Conservation (phyloP, 2,329 filamentous ascomycete genomes). For the Herpomyces periplanetae region DNA sequence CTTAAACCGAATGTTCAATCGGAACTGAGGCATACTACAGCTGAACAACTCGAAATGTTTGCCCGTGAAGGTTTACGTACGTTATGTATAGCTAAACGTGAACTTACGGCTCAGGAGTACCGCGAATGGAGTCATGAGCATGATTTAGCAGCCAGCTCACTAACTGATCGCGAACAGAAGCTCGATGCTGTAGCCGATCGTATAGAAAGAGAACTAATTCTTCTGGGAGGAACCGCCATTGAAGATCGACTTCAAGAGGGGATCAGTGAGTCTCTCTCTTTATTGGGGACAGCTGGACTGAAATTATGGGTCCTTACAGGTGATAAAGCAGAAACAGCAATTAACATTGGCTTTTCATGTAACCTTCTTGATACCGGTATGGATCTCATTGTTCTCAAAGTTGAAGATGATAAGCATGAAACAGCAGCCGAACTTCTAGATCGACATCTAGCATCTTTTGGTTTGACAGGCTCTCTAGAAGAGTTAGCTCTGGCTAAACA, state of each 20-base stretch:
- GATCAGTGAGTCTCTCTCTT: conserved; percentile 68
- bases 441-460: conserved; percentile 27
- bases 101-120: conserved; percentile 48
- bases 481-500: conserved; percentile 39
- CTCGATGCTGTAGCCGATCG: conserved; percentile 54
- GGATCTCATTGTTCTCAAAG: conserved; percentile 67
- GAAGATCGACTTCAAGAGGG: conserved; percentile 89
- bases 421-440: conserved; percentile 30
- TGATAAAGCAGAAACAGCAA: conserved; percentile 93
- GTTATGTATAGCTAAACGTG: conserved; percentile 55
- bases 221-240: conserved; percentile 78
- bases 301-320: conserved; percentile 95
- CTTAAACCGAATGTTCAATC: conserved; percentile 48
- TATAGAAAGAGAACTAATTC: conserved; percentile 56
- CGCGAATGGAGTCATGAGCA: conserved; percentile 47
- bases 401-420: conserved; percentile 27
- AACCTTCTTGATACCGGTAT: conserved; percentile 90
- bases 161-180: conserved; percentile 64
- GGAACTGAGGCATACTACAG: conserved; percentile 42
- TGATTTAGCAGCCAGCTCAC: conserved; percentile 42
- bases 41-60: conserved; percentile 85
- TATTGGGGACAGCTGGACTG: conserved; percentile 70
- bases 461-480: conserved; percentile 42
- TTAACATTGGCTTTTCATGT: conserved; percentile 98
- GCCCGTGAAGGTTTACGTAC: conserved; percentile 77